Percentiles rank a stretch among this genome's conserved stretches.
phyloP scores from a whole-genome alignment of 208 protist genomes.

The Herpetomonas tarakana region DNA sequence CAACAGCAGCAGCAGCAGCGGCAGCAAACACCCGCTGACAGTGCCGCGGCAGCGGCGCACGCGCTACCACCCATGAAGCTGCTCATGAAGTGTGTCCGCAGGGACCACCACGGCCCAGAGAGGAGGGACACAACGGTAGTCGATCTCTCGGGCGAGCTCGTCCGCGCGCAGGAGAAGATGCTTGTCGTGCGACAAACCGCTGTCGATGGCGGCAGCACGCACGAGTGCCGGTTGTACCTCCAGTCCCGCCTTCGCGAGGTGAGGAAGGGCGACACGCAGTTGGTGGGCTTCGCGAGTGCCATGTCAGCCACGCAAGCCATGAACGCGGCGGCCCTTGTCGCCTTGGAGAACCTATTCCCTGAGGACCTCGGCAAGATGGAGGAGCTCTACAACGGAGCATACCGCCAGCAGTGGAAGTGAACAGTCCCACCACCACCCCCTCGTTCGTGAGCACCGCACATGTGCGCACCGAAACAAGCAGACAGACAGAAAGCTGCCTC shows the following conservation, averaged over 20 bases:
- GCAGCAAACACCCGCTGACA: background rate
- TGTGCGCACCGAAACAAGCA: no score
- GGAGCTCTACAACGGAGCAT: background rate
- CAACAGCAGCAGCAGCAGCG: background rate
- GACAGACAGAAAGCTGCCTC: no score
- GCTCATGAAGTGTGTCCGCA: conserved; percentile 26
- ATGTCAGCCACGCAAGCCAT: conserved; percentile 37
- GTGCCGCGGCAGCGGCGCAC: background rate
- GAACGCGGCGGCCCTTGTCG: conserved; percentile 50
- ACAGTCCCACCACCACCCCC: no score
- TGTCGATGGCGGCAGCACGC: conserved; percentile 25
- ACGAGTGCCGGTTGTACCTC: conserved; percentile 72
- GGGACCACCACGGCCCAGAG: conserved; percentile 22
- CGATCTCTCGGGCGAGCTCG: background rate
- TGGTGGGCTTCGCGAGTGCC: conserved; percentile 62
- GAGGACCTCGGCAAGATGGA: conserved; percentile 9
- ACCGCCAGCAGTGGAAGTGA: background rate
- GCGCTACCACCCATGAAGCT: conserved; percentile 23
- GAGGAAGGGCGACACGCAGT: conserved; percentile 53
- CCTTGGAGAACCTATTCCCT: conserved; percentile 42
- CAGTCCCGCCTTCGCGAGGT: conserved; percentile 36
- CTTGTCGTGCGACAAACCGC: conserved; percentile 56
- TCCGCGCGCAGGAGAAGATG: conserved; percentile 10
- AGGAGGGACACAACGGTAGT: background rate
- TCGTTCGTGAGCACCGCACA: no score